Percentiles rank a stretch among this genome's conserved stretches.
These are phyloP conservation scores for Pinguiococcus pyrenoidosus DNA, from an alignment of 108 stramenopile species.

Conservation along the genomic window DNA sequence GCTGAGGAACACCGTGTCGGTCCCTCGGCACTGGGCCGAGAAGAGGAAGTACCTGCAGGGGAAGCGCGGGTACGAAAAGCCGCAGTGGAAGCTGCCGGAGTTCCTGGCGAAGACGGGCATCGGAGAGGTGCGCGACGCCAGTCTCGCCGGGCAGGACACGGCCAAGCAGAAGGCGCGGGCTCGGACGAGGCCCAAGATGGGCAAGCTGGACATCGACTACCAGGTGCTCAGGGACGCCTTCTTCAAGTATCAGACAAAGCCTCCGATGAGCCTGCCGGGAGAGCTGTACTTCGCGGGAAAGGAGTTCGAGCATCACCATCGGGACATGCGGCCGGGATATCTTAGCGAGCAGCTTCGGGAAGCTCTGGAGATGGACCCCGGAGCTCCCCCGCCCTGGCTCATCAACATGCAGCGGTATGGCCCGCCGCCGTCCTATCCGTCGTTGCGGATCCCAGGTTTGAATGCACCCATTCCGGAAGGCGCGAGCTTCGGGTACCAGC, in stretches of 20 bases:
- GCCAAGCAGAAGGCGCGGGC: slow-evolving; percentile 75
- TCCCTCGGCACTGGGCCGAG: slow-evolving; percentile 92
- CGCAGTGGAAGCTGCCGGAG: slow-evolving; percentile 83
- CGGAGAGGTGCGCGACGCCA: slow-evolving; percentile 65
- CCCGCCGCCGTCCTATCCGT: slow-evolving; percentile 84
- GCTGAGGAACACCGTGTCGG: slow-evolving; percentile 67
- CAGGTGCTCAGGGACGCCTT: slow-evolving; percentile 91
- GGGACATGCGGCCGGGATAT: slow-evolving; percentile 36
- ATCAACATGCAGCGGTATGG: slow-evolving; percentile 98
- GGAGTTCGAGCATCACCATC: slow-evolving; percentile 62
- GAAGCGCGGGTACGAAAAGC: slow-evolving; percentile 80
- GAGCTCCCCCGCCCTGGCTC: slow-evolving; percentile 94
- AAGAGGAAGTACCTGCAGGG: slow-evolving; percentile 92
- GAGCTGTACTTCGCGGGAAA: slow-evolving; percentile 97
- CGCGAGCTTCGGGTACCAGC: slow-evolving; percentile 80
- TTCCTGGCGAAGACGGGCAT: slow-evolving; percentile 96
- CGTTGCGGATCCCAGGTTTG: slow-evolving; percentile 78
- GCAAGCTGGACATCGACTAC: slow-evolving; percentile 91
- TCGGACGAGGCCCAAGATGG: slow-evolving; percentile 74
- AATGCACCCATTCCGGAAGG: slow-evolving; percentile 86
- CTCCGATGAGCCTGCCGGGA: slow-evolving; percentile 44
- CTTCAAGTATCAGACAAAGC: slow-evolving; percentile 94
- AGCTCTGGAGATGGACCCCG: slow-evolving; percentile 64
- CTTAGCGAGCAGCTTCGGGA: slow-evolving; percentile 46
- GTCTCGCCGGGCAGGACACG: slow-evolving; percentile 63